Evolutionary conservation across 2,329 filamentous ascomycete species (phyloP).

Genomic region (Cordyceps cicadae): DNA sequence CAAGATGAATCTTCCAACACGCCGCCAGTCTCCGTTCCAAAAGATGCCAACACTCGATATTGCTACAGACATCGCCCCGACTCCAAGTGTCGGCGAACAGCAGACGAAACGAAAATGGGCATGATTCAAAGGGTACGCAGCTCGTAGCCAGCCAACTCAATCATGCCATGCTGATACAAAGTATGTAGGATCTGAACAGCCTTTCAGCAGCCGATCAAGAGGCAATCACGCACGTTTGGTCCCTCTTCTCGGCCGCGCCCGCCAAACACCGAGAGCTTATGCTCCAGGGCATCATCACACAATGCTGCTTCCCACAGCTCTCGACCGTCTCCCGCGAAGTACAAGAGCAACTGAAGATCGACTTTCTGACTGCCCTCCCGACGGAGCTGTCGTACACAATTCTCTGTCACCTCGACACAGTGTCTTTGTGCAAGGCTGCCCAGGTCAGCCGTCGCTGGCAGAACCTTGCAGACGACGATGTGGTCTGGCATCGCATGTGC

Average conservation of each 20-base stretch:
- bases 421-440: constrained; percentile 88
- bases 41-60: constrained; percentile 72
- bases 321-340: constrained; percentile 88
- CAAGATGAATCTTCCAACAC: constrained; percentile 20
- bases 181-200: constrained; percentile 63
- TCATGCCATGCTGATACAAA: not conserved
- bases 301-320: constrained; percentile 95
- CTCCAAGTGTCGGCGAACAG: constrained; percentile 83
- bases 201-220: constrained; percentile 82
- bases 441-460: constrained; percentile 89
- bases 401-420: constrained; percentile 84
- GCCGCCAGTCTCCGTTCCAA: constrained; percentile 18
- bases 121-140: constrained; percentile 69
- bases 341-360: constrained; percentile 92
- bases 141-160: not conserved
- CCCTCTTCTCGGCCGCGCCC: constrained; percentile 89
- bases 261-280: constrained; percentile 91
- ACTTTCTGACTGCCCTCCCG: constrained; percentile 84
- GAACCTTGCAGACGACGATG: constrained; percentile 86
- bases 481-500: constrained; percentile 96
- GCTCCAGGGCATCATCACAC: constrained; percentile 89
- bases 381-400: constrained; percentile 90
- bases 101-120: constrained; percentile 94
- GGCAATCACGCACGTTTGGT: constrained; percentile 96
- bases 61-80: constrained; percentile 95